These are phyloP conservation scores for Teratosphaeriaceae sp. DNA, from an alignment of 2,329 filamentous ascomycete genomes.

Conservation along the genomic window DNA sequence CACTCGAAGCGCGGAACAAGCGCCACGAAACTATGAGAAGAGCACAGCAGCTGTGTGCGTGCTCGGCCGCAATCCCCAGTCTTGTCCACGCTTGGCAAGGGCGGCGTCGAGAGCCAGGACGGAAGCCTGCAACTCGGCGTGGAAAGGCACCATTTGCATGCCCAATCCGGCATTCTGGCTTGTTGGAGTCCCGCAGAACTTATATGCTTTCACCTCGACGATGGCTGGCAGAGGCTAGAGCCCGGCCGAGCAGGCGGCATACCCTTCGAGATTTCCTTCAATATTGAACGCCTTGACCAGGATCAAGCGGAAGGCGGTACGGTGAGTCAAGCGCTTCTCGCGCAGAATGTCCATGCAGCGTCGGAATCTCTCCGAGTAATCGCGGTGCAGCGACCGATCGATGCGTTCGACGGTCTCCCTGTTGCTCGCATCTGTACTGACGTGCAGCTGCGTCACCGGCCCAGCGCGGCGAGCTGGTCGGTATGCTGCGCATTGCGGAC, in stretches of 20 bases:
- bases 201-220: conserved; percentile 93
- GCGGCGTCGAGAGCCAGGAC: conserved; percentile 67
- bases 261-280: conserved; percentile 85
- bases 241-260: conserved; percentile 80
- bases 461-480: conserved; percentile 73
- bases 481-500: conserved; percentile 98
- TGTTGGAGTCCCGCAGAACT: conserved; percentile 87
- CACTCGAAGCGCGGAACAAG: conserved; percentile 52
- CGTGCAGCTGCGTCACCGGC: conserved; percentile 93
- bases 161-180: conserved; percentile 77
- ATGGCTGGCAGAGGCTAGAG: conserved; percentile 83
- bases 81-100: conserved; percentile 62
- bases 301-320: conserved; percentile 90
- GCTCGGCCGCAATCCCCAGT: conserved; percentile 92
- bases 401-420: conserved; percentile 80
- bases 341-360: conserved; percentile 83
- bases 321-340: conserved; percentile 74
- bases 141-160: conserved; percentile 98
- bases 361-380: conserved; percentile 96
- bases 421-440: conserved; percentile 92
- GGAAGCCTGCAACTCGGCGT: conserved; percentile 81
- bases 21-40: conserved; percentile 69
- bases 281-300: conserved; percentile 98
- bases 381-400: conserved; percentile 84
- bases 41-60: conserved; percentile 90